Percentiles rank a stretch among this genome's conserved stretches.
These are phyloP conservation scores for Sporisorium graminicola DNA, from an alignment of 1,284 basidiomycete genomes.

Conservation along the genomic window DNA sequence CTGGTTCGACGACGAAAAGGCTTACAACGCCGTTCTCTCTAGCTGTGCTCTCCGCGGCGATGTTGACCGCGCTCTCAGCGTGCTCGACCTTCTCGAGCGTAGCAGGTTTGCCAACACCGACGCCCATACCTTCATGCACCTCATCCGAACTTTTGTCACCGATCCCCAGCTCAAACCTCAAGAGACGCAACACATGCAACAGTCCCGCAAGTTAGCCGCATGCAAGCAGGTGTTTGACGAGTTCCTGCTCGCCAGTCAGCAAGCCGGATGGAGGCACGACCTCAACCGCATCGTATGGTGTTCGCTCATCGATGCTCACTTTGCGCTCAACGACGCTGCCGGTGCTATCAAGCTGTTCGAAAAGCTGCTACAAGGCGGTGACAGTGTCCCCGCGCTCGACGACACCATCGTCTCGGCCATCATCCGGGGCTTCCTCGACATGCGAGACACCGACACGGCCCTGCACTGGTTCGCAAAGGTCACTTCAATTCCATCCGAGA, in stretches of 20 bases:
- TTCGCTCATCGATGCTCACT: constrained; percentile 81
- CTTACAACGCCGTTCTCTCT: constrained; percentile 77
- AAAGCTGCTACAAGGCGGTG: constrained; percentile 74
- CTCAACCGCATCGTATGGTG: constrained; percentile 76
- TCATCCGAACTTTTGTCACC: constrained; percentile 73
- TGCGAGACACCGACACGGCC: constrained; percentile 47
- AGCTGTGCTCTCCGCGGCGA: constrained; percentile 77
- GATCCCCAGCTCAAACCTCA: constrained; percentile 57
- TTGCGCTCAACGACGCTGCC: constrained; percentile 77
- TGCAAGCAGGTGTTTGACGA: constrained; percentile 79
- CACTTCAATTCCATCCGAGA: background rate
- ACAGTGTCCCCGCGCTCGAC: constrained; percentile 73
- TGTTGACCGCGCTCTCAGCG: constrained; percentile 76
- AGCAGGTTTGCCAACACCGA: constrained; percentile 71
- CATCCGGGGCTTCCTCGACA: constrained; percentile 71
- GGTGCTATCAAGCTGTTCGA: constrained; percentile 80
- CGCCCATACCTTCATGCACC: constrained; percentile 74
- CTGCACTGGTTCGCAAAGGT: constrained; percentile 58
- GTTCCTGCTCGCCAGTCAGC: constrained; percentile 72
- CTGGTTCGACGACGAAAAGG: constrained; percentile 70
- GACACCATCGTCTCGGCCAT: constrained; percentile 76
- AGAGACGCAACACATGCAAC: constrained; percentile 72
- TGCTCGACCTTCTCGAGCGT: constrained; percentile 79
- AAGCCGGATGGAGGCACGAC: constrained; percentile 42
- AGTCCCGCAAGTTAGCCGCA: constrained; percentile 74